Evolutionary conservation across 495 filamentous ascomycete species (phyloP), one percentile per base, ranked within the genome.

Genomic region (Aspergillus nanangensis): DNA sequence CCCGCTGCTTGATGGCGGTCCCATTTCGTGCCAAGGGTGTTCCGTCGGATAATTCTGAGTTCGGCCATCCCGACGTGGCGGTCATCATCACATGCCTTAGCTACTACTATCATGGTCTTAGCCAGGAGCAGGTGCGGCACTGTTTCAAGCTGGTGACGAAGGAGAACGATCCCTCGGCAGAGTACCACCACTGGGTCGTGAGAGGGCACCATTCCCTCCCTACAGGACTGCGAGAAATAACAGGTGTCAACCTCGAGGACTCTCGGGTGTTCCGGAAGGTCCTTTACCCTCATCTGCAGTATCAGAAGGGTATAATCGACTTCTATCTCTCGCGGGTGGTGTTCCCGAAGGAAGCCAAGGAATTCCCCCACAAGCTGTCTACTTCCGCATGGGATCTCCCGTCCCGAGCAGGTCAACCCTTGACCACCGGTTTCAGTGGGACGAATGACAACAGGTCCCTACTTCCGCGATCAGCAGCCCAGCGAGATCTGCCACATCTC

Each of bases 401-500:
- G 69, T 43, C 40, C 42, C 2, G 78, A 72, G 48, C 37, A 14
- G 0, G 61, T 78, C 21, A 48, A 69, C 69, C 35, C 2, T n/a
- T n/a, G n/a, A 79, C 77, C 0, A 82, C 77, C 0, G 84, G 84
- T 0, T 89, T 90, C 49, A 87, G 83, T 58, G 84, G 86, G 2
- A 91, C 85, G 0, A 87, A 84, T 31, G 84, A 91, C 53, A 79
- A 72, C 15, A 68, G 73, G 35, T 52, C 66, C 20, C 56, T 80
- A 2, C 64, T 87, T 0, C 83, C 85, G 1, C 56, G 84, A 1
- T 60, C 61, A 11, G 65, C 88, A 0, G 47, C 52, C 2, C 78
- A 86, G 17, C 54, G 72, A 0, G 80, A 88, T 51, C 70, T 83
- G 0, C 63, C 67, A 0, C 61, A 58, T 22, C 80, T 83, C 32